Evolutionary conservation across 345 rosid genomes (phyloP), one percentile per base, ranked within the genome.

Genomic region (Eucalyptus regnans): DNA sequence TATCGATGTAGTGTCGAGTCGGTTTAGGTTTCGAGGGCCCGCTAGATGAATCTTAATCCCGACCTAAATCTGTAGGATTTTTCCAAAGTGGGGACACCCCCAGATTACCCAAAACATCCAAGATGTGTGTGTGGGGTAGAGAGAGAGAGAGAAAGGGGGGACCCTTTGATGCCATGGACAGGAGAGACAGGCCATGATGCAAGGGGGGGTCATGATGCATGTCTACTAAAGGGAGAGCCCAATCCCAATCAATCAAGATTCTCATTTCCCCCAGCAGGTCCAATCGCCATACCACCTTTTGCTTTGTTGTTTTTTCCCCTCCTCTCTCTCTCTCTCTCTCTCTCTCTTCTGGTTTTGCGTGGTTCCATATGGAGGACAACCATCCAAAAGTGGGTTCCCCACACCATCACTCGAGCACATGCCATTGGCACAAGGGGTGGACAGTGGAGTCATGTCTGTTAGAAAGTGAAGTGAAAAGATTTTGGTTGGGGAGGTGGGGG

Each of bases 391-490:
- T 88, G 87, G 89, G 81, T 56, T 58, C 83, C 87, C 89, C 89
- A 56, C 86, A n/a, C 87, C 87, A 88, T 58, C 87, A 88, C 89
- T 44, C 89, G 46, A 52, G 62, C 89, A 88, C 89, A 84, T 88
- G 89, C 87, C 18, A 46, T 88, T 33, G 50, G 80, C 29, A 46
- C 66, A 44, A 71, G 31, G n/a, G 49, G 18, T 60, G 87, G 87
- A 88, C 79, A 88, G 89, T 88, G 89, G 89, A 27, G 87, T 88
- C 89, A 54, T 88, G 87, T 88, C 89, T 68, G 33, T 83, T 50
- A 50, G 86, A 80, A 88, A 88, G 56, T 76, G 83, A 76, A 76
- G 27, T 41, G 48, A 18, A 71, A 71, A 71, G 46, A 44, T 9
- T 76, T 68, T 76, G 46, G 83, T 22, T 20, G 46, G 76, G 83